phyloP scores from a whole-genome alignment of 371 early-diverging fungal species.

The Zychaea mexicana region DNA sequence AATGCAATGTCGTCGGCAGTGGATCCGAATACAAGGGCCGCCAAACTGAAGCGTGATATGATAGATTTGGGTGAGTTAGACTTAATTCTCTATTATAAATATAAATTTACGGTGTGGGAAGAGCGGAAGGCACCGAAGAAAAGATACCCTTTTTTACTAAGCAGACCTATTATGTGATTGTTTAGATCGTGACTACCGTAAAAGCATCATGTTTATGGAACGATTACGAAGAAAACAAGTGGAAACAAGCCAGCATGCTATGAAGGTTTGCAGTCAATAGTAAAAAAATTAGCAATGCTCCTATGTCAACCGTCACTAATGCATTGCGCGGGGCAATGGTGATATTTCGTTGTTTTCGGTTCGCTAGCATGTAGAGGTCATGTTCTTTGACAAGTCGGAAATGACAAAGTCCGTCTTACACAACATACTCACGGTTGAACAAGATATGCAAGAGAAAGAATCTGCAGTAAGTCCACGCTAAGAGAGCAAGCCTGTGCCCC shows the following conservation, averaged over 20 bases:
- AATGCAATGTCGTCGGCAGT: slow-evolving; percentile 28
- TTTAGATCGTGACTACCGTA: slow-evolving; percentile 12
- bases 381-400: slow-evolving; percentile 19
- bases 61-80: slow-evolving; percentile 55
- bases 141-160: too few relatives aligned
- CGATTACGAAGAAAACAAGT: slow-evolving; percentile 11
- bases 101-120: neutral
- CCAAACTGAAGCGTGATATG: slow-evolving; percentile 59
- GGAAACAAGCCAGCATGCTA: slow-evolving; percentile 11
- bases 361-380: slow-evolving; percentile 17
- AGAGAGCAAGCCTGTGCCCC: too few relatives aligned
- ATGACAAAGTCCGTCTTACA: slow-evolving; percentile 12
- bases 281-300: too few relatives aligned
- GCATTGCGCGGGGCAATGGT: too few relatives aligned
- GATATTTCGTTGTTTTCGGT: too few relatives aligned
- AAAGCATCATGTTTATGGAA: slow-evolving; percentile 11
- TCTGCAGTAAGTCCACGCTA: slow-evolving; percentile 15
- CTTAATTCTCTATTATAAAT: slow-evolving; percentile 19
- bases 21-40: slow-evolving; percentile 24
- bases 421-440: slow-evolving; percentile 12
- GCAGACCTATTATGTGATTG: too few relatives aligned
- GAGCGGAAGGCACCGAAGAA: too few relatives aligned
- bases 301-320: too few relatives aligned
- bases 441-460: slow-evolving; percentile 9
- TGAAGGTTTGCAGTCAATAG: slow-evolving; percentile 4